Evolutionary conservation across 148 eudicot genomes (phyloP), one percentile per base, ranked within the genome.

Genomic region (Talinum fruticosum): DNA sequence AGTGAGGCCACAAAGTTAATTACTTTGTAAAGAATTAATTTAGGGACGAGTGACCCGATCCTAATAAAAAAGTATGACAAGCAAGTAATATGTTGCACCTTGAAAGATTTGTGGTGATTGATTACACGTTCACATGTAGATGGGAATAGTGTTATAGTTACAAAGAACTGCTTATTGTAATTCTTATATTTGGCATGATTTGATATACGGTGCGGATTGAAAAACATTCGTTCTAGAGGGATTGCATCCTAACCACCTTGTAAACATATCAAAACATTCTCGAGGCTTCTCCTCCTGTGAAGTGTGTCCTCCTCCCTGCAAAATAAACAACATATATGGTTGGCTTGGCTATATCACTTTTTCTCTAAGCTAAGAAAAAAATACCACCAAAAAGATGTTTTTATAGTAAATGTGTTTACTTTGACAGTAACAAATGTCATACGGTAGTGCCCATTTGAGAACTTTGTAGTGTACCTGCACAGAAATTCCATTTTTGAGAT

Each of bases 341-440:
- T 8, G 62, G 24, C 19, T 18, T 8, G 62, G 24, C 19, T 54
- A 16, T 18, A 54, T 54, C 5, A 54, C 62, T 2, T 0, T n/a
- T 54, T 54, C n/a, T 18, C 8, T 0, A 54, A 54, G 23, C 62
- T 8, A 41, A 54, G 6, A 6, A 8, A 54, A 45, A 54, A 1
- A 3, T 21, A 54, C 62, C 3, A 18, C 1, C n/a, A 16, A 54
- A 54, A n/a, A 21, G n/a, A 8, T 2, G 12, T 41, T 41, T 41
- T 10, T 41, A 41, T 14, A 8, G 8, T 12, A 41, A 14, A 41
- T 41, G 1, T 41, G 13, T 41, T 57, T 78, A 73, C 87, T 85
- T 84, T 86, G 5, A 88, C 66, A 33, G 90, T 88, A 5, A 86
- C 88, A 79, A 69, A 85, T 35, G 86, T 84, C 67, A 88, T 4